Percentiles rank a stretch among this genome's conserved stretches.
These are phyloP conservation scores for Fusarium citri DNA, from an alignment of 2,329 filamentous ascomycete genomes.

Conservation along the genomic window DNA sequence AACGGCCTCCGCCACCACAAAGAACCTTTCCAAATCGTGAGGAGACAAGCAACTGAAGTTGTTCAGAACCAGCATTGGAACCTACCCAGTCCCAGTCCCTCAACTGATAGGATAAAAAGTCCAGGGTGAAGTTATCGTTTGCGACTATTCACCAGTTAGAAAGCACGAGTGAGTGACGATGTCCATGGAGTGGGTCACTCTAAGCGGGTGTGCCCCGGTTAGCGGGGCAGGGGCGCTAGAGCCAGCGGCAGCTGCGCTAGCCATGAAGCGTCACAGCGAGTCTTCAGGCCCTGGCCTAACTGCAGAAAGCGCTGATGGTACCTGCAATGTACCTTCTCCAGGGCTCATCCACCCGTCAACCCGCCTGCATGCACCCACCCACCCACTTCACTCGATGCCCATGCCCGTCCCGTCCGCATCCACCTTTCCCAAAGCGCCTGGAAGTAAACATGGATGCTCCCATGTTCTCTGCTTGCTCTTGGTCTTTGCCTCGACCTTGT, in stretches of 20 bases:
- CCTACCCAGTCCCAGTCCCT: constrained; percentile 24
- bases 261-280: constrained; percentile 18
- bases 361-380: neutral
- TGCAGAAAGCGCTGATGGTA: constrained; percentile 26
- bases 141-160: constrained; percentile 34
- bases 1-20: neutral
- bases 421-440: constrained; percentile 42
- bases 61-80: constrained; percentile 25
- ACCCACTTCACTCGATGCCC: neutral
- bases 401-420: constrained; percentile 39
- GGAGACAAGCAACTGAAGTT: neutral
- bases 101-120: constrained; percentile 35
- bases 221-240: constrained; percentile 22
- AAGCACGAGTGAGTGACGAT: constrained; percentile 33
- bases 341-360: constrained; percentile 13
- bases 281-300: constrained; percentile 17
- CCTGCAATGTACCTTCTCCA: constrained; percentile 29
- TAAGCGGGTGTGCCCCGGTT: constrained; percentile 18
- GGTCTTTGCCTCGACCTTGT: constrained; percentile 27
- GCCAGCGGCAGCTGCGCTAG: constrained; percentile 19
- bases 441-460: constrained; percentile 42
- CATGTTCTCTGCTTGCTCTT: constrained; percentile 15
- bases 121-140: constrained; percentile 12
- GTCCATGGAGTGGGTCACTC: constrained; percentile 1
- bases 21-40: neutral